Conservation (phyloP, 768 basidiomycete species). For the Trametes cingulata region DNA sequence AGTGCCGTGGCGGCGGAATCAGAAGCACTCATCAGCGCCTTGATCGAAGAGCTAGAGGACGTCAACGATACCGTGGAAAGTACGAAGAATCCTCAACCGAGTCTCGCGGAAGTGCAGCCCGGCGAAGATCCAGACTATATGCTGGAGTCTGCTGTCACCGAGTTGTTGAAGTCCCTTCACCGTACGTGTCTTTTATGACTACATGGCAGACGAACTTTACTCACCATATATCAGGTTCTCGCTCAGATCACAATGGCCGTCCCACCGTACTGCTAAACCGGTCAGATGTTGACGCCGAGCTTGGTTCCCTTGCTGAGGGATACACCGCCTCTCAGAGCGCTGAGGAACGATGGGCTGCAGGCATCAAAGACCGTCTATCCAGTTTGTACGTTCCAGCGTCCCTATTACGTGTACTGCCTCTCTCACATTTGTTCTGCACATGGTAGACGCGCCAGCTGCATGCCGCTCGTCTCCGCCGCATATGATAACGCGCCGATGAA, state of each 20-base stretch:
- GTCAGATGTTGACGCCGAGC: conserved; percentile 11
- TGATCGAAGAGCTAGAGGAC: conserved; percentile 37
- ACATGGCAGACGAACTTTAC: background rate
- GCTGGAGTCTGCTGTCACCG: conserved; percentile 1
- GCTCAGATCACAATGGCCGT: background rate
- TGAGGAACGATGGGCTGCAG: conserved; percentile 13
- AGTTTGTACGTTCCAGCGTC: conserved; percentile 5
- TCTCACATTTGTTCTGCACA: no score
- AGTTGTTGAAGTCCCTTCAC: conserved; percentile 14
- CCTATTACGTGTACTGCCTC: background rate
- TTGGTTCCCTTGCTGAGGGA: background rate
- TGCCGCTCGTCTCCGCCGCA: conserved; percentile 10
- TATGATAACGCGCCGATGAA: conserved; percentile 24
- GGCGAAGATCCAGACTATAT: background rate
- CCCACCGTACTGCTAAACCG: conserved; percentile 21
- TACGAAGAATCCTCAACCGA: background rate
- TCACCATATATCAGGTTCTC: background rate
- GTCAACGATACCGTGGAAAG: conserved; percentile 14
- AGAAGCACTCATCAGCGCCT: conserved; percentile 35
- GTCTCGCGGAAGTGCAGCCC: no score
- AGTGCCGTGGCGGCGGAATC: conserved; percentile 28
- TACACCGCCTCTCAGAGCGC: background rate
- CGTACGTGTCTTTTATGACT: conserved; percentile 1
- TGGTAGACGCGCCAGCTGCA: background rate
- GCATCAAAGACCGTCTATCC: background rate